Base-by-base conservation (phyloP, 805 yeast species). In the Zygosaccharomyces pseudorouxii region DNA sequence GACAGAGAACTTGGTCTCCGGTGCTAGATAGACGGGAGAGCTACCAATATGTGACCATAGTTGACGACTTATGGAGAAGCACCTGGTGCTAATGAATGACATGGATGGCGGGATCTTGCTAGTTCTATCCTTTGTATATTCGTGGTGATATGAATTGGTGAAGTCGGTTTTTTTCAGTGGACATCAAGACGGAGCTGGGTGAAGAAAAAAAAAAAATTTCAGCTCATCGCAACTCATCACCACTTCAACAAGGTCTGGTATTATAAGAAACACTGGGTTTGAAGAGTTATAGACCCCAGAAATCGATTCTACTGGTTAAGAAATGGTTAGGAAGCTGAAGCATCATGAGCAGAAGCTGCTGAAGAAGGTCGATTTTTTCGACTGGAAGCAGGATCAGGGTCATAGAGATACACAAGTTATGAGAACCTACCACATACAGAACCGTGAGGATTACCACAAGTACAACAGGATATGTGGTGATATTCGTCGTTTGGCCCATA, bases 391-490 rank as follows among this genome's bases (percentile, higher is more conserved):
- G 60, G 99, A 93, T 66, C 83, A 85, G 48, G 89, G 92, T 27
- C 99, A 93, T 68, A 75, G 99, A 57, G 99, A 92, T 59, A 83
- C 95, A n/a, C 92, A 87, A 68, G 96, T 93, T 29, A 93, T 93
- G 96, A 78, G 95, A 58, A 84, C 87, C 46, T 93, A 90, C 68
- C 97, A 92, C 65, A 78, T 93, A 40, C 96, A 89, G 65, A 86
- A 90, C 65, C 80, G 99, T 66, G 97, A 89, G 66, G 99, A 93
- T 67, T 93, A 93, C 66, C 95, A 86, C 67, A 88, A 88, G 64
- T 93, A 93, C 70, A 93, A 93, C 72, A 84, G 81, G 60, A 79
- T 93, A 44, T 89, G 97, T 68, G 99, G 99, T 55, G 86, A 86
- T 37, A 79, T 95, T 42, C 79, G 97, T 51, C 88, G 89, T 58